These are phyloP conservation scores for Syzygium syzygioides DNA, from an alignment of 441 rosid genomes.

Conservation along the genomic window DNA sequence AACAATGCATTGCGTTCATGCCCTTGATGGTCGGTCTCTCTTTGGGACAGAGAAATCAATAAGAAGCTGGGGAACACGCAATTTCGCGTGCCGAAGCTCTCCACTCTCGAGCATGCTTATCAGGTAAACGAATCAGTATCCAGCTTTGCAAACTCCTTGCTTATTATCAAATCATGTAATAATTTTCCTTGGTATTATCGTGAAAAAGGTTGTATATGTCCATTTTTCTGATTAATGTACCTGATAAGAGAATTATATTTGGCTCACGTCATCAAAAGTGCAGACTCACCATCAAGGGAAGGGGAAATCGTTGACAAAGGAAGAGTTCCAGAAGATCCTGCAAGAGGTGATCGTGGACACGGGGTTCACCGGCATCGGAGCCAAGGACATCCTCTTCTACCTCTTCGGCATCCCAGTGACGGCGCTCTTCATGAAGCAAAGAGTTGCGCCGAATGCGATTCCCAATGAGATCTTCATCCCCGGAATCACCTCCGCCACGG, in stretches of 20 bases:
- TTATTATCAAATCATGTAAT: background rate
- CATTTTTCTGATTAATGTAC: no score
- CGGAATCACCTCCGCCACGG: slow-evolving; percentile 67
- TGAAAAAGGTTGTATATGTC: background rate
- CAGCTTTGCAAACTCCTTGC: background rate
- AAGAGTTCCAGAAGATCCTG: slow-evolving; percentile 57
- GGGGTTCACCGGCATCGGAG: slow-evolving; percentile 72
- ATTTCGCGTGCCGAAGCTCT: slow-evolving; percentile 41
- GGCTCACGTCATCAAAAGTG: background rate
- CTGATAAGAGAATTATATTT: background rate
- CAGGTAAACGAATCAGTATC: slow-evolving; percentile 18
- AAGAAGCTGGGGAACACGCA: slow-evolving; percentile 59
- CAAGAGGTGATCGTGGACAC: slow-evolving; percentile 41
- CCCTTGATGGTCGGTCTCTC: background rate
- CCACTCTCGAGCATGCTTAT: slow-evolving; percentile 30
- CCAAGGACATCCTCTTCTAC: slow-evolving; percentile 49
- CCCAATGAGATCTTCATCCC: slow-evolving; percentile 70
- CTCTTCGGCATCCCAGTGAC: slow-evolving; percentile 64
- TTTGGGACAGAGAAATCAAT: slow-evolving; percentile 53
- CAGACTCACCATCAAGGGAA: slow-evolving; percentile 37
- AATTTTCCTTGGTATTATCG: background rate
- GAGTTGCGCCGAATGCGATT: slow-evolving; percentile 34
- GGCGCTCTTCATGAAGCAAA: slow-evolving; percentile 47
- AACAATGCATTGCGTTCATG: background rate
- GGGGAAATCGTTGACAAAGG: slow-evolving; percentile 28